A percentile compares a stretch with the other conserved stretches of the same genome.
Conservation (phyloP, 148 eudicot species). For the Chenopodium berlandieri region DNA sequence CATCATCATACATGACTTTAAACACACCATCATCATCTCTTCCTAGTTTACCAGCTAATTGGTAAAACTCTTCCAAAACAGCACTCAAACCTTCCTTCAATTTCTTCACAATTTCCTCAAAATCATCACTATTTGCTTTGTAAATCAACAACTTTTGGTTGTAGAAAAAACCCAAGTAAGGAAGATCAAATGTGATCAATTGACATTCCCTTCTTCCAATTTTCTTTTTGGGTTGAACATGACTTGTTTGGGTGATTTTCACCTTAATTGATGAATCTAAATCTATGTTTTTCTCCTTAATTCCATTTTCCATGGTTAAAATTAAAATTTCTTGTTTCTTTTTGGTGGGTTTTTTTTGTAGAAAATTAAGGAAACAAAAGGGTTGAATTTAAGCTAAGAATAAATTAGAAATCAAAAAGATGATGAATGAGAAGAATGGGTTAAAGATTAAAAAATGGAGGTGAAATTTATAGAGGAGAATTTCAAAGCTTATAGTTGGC, state of each 20-base stretch:
- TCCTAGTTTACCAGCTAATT: constrained; percentile 71
- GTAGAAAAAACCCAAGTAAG: constrained; percentile 85
- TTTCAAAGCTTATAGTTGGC: constrained; percentile 17
- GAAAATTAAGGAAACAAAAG: background rate
- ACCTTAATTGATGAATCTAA: constrained; percentile 36
- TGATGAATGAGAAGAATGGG: background rate
- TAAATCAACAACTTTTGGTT: constrained; percentile 83
- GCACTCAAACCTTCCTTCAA: constrained; percentile 61
- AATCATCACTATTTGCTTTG: constrained; percentile 44
- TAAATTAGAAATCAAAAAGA: background rate
- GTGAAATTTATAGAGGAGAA: constrained; percentile 28
- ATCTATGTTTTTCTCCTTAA: constrained; percentile 15
- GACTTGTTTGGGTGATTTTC: constrained; percentile 44
- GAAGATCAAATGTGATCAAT: constrained; percentile 84
- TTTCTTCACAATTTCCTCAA: constrained; percentile 46
- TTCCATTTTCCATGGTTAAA: constrained; percentile 19
- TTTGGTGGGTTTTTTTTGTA: background rate
- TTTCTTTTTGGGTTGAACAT: constrained; percentile 66
- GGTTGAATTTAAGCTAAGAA: background rate
- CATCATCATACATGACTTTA: constrained; percentile 81
- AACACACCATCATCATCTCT: constrained; percentile 89
- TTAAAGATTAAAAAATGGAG: background rate
- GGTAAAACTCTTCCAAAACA: constrained; percentile 79
- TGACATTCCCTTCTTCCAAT: constrained; percentile 72
- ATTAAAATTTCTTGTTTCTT: constrained; percentile 35